Conservation (phyloP, 495 filamentous ascomycete species). For the Oidiodendron maius region DNA sequence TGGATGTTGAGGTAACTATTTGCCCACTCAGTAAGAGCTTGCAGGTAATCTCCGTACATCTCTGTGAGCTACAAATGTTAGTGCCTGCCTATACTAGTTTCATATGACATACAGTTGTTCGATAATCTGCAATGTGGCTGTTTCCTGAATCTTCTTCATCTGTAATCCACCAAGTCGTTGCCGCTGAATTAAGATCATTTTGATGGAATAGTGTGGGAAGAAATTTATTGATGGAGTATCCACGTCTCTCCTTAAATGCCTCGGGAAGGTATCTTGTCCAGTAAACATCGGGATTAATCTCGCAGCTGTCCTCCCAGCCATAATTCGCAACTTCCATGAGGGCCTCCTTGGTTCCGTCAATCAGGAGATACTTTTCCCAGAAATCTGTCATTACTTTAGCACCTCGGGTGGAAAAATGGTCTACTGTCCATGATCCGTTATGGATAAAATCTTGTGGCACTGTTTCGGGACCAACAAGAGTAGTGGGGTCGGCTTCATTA, state of each 20-base stretch:
- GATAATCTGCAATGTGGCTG: too few relatives aligned
- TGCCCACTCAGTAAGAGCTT: too few relatives aligned
- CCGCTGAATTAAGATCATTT: too few relatives aligned
- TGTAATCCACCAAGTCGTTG: too few relatives aligned
- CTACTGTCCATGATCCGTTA: constrained; percentile 43
- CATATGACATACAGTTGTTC: too few relatives aligned
- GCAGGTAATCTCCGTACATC: too few relatives aligned
- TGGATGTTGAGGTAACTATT: too few relatives aligned
- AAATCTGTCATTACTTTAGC: constrained; percentile 37
- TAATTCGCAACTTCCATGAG: constrained; percentile 35
- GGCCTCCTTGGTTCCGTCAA: constrained; percentile 25
- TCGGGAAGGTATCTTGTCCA: constrained; percentile 34
- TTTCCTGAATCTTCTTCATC: too few relatives aligned
- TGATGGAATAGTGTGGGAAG: too few relatives aligned
- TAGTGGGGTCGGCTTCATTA: too few relatives aligned
- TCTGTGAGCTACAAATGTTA: too few relatives aligned
- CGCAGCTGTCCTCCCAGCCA: constrained; percentile 43
- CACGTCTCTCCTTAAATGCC: constrained; percentile 16
- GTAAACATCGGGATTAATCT: constrained; percentile 35
- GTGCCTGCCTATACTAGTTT: too few relatives aligned
- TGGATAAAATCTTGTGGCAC: constrained; percentile 26
- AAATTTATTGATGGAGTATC: neutral
- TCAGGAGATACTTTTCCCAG: constrained; percentile 39
- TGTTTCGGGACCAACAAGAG: constrained; percentile 10
- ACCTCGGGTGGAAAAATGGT: constrained; percentile 41